These are phyloP conservation scores for Camellia japonica DNA, from an alignment of 148 eudicot genomes.

Conservation along the genomic window DNA sequence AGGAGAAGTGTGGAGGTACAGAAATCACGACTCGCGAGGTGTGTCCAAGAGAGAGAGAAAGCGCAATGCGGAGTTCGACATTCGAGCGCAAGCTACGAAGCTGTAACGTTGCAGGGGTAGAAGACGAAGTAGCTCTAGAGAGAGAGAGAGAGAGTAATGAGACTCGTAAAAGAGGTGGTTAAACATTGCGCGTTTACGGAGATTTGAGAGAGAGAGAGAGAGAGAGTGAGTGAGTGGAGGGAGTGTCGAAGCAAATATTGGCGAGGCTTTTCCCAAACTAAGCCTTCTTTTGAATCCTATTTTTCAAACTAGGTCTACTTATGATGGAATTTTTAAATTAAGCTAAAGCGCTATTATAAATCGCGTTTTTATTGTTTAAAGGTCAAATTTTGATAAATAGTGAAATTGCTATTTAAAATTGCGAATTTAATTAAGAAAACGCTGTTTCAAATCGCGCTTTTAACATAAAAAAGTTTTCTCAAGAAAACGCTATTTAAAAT, in stretches of 20 bases:
- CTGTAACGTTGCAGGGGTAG: background rate
- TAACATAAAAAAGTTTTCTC: too few species aligned
- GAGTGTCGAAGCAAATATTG: conserved; percentile 26
- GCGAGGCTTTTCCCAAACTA: too few species aligned
- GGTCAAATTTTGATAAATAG: too few species aligned
- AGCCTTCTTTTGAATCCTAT: too few species aligned
- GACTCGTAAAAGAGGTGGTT: background rate
- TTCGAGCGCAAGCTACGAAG: background rate
- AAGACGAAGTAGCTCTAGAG: conserved; percentile 7
- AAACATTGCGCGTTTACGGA: background rate
- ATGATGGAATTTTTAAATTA: too few species aligned
- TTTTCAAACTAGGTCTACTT: too few species aligned
- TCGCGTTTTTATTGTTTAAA: too few species aligned
- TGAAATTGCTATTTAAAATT: too few species aligned
- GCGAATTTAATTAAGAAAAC: too few species aligned
- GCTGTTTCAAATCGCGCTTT: too few species aligned
- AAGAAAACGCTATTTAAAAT: too few species aligned
- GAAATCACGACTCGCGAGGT: conserved; percentile 3
- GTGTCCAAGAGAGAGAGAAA: conserved; percentile 12
- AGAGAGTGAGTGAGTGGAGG: background rate
- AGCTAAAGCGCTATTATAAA: too few species aligned
- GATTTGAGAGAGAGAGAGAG: background rate
- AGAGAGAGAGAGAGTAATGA: background rate
- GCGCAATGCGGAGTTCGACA: conserved; percentile 8
- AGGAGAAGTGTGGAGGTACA: background rate